A percentile compares a stretch with the other conserved stretches of the same genome.
phyloP scores from a whole-genome alignment of 768 basidiomycete genomes.

The Pisolithus albus region DNA sequence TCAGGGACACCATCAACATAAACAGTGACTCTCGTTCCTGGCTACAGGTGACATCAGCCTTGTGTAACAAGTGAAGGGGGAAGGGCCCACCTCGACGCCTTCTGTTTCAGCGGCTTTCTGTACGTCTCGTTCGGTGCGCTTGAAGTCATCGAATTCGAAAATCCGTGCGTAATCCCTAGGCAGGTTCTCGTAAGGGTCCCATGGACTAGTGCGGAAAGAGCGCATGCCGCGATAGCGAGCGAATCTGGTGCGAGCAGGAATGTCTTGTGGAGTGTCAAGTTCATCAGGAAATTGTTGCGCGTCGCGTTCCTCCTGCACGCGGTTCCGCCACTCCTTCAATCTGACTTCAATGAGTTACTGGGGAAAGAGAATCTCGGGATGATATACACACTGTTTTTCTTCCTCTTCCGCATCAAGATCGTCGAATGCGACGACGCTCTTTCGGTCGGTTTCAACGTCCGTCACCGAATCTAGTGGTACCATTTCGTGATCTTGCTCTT shows the following conservation, averaged over 20 bases:
- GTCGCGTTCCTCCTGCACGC: constrained; percentile 69
- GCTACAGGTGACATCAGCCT: constrained; percentile 35
- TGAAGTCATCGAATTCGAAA: constrained; percentile 96
- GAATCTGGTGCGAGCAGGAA: constrained; percentile 75
- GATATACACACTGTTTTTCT: constrained; percentile 63
- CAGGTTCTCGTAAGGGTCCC: constrained; percentile 96
- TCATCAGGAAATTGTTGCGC: constrained; percentile 93
- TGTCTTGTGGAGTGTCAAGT: constrained; percentile 86
- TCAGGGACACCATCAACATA: constrained; percentile 70
- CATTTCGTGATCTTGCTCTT: constrained; percentile 60
- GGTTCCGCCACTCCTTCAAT: constrained; percentile 60
- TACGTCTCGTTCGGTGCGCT: constrained; percentile 70
- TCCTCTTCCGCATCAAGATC: constrained; percentile 84
- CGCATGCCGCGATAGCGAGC: constrained; percentile 87
- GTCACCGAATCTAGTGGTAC: constrained; percentile 50
- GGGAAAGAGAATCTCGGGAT: neutral
- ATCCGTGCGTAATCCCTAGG: constrained; percentile 91
- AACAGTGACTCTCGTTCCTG: constrained; percentile 75
- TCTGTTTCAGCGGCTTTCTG: constrained; percentile 63
- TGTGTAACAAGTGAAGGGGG: neutral
- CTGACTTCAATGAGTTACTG: constrained; percentile 30
- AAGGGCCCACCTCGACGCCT: constrained; percentile 54
- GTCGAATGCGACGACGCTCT: constrained; percentile 53
- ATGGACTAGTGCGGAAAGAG: constrained; percentile 90
- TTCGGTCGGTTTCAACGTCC: constrained; percentile 48